Conservation (phyloP, 768 basidiomycete genomes). For the Daedaleopsis nitida region DNA sequence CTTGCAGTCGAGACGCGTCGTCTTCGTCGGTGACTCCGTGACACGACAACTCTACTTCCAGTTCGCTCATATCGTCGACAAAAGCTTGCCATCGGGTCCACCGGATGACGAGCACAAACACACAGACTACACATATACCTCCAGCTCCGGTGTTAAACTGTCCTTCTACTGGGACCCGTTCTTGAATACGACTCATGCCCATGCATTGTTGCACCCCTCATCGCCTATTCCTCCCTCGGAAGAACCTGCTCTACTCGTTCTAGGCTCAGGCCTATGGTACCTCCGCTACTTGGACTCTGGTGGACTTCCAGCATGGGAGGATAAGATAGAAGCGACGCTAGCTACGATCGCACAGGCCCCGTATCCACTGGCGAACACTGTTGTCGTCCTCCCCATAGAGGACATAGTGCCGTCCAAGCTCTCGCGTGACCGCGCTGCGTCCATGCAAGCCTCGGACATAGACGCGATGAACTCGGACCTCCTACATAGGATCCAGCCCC, state of each 20-base stretch:
- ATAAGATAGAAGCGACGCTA: constrained; percentile 69
- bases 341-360: constrained; percentile 42
- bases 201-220: constrained; percentile 40
- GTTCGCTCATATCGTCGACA: constrained; percentile 62
- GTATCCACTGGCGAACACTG: constrained; percentile 60
- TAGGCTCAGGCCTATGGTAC: constrained; percentile 91
- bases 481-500: constrained; percentile 59
- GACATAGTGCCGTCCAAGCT: constrained; percentile 69
- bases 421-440: constrained; percentile 58
- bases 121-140: constrained; percentile 54
- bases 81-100: constrained; percentile 51
- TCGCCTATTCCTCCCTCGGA: constrained; percentile 14
- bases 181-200: constrained; percentile 66
- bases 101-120: constrained; percentile 68
- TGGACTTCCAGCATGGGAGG: constrained; percentile 78
- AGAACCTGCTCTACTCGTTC: constrained; percentile 66
- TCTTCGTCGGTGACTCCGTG: constrained; percentile 87
- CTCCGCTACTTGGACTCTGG: constrained; percentile 78
- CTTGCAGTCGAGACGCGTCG: constrained; percentile 56
- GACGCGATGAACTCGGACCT: constrained; percentile 92
- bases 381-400: constrained; percentile 80
- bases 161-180: constrained; percentile 87
- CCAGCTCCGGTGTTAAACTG: constrained; percentile 47
- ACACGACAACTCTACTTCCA: constrained; percentile 82
- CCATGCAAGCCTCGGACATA: constrained; percentile 77